A percentile compares a stretch with the other conserved stretches of the same genome.
Evolutionary conservation across 2,329 filamentous ascomycete genomes (phyloP).

Genomic region (Fusarium sp.): DNA sequence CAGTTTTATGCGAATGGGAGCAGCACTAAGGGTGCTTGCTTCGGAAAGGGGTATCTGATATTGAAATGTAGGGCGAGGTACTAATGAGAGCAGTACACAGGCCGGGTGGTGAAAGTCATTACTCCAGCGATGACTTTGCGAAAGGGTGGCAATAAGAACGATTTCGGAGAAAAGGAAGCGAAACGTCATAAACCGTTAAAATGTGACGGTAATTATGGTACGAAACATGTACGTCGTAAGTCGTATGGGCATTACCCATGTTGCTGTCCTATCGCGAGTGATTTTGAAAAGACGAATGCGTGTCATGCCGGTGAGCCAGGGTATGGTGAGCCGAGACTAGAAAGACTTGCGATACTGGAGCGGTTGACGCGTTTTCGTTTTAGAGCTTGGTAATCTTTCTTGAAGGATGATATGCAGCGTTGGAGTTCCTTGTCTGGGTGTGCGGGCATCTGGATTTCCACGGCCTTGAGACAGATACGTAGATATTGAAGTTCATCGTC

Average conservation of each 20-base stretch:
- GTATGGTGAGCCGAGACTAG: constrained; percentile 47
- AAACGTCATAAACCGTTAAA: constrained; percentile 38
- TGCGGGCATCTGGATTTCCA: constrained; percentile 69
- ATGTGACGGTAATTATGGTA: constrained; percentile 23
- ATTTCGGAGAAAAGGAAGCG: constrained; percentile 22
- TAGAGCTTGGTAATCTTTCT: constrained; percentile 66
- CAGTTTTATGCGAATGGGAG: constrained; percentile 35
- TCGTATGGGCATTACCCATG: constrained; percentile 38
- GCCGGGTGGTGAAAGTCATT: constrained; percentile 9
- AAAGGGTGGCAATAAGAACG: constrained; percentile 8
- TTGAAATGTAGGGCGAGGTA: constrained; percentile 19
- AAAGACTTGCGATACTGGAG: constrained; percentile 48
- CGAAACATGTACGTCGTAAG: constrained; percentile 40
- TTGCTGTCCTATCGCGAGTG: constrained; percentile 16
- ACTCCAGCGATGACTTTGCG: constrained; percentile 10
- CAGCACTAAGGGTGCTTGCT: constrained; percentile 38
- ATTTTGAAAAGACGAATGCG: background rate
- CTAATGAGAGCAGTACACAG: constrained; percentile 11
- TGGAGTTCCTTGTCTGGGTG: constrained; percentile 68
- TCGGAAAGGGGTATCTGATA: constrained; percentile 40
- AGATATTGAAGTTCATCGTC: constrained; percentile 72
- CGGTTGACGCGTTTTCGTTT: constrained; percentile 60
- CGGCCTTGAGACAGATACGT: constrained; percentile 71
- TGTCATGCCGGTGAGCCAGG: constrained; percentile 44
- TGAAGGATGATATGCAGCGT: constrained; percentile 71